A percentile compares a stretch with the other conserved stretches of the same genome.
Conservation (phyloP, 768 basidiomycete genomes). For the Tylopilus subfusipes region DNA sequence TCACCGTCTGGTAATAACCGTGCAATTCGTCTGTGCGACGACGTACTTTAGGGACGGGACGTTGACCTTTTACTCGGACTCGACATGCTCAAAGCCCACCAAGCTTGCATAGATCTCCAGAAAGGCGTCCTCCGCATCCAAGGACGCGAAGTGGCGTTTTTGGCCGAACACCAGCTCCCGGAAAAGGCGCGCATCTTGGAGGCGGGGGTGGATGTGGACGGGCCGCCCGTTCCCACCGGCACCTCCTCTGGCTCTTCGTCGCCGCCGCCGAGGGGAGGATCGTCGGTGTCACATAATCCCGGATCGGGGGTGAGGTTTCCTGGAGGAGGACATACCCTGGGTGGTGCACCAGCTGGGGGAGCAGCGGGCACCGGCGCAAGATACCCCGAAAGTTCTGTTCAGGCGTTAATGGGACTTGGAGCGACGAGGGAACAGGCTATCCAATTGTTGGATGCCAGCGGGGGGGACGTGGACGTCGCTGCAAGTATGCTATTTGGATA, state of each 20-base stretch:
- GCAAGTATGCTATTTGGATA: slow-evolving; percentile 78
- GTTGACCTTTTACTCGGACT: slow-evolving; percentile 96
- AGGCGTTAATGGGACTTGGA: slow-evolving; percentile 72
- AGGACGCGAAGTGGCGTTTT: slow-evolving; percentile 81
- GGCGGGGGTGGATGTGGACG: slow-evolving; percentile 26
- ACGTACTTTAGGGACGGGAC: slow-evolving; percentile 63
- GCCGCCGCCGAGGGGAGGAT: slow-evolving; percentile 6
- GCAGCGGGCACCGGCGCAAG: slow-evolving; percentile 46
- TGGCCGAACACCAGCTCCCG: slow-evolving; percentile 93
- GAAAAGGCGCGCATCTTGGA: slow-evolving; percentile 61
- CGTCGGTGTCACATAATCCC: slow-evolving; percentile 37
- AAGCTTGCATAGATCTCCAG: slow-evolving; percentile 91
- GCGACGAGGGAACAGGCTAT: slow-evolving; percentile 75
- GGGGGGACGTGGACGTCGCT: slow-evolving; percentile 85
- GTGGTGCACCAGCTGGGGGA: slow-evolving; percentile 36
- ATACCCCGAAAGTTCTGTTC: slow-evolving; percentile 57
- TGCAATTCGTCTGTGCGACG: neutral
- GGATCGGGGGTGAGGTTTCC: slow-evolving; percentile 51
- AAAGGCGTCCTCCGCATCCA: slow-evolving; percentile 91
- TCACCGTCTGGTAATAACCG: neutral
- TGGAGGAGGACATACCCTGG: slow-evolving; percentile 63
- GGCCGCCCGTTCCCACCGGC: slow-evolving; percentile 16
- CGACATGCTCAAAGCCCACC: slow-evolving; percentile 99
- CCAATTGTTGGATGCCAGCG: slow-evolving; percentile 68
- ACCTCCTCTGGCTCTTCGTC: slow-evolving; percentile 13